phyloP scores from a whole-genome alignment of 345 rosid genomes.

The Linum trigynum region DNA sequence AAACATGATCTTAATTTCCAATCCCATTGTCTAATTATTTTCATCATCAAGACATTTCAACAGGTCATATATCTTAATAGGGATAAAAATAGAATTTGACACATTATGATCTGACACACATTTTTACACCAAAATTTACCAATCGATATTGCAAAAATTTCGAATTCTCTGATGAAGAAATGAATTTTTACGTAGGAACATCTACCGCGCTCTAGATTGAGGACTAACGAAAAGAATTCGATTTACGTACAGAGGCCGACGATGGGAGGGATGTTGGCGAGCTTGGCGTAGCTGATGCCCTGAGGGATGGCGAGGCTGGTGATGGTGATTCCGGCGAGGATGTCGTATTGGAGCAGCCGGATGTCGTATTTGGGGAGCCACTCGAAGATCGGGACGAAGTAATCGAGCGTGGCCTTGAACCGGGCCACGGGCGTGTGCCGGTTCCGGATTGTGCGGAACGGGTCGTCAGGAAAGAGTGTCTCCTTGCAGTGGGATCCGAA shows the following conservation, averaged over 20 bases:
- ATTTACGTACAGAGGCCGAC: slow-evolving; percentile 62
- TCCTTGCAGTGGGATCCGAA: slow-evolving; percentile 56
- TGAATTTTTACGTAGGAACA: too few relatives aligned
- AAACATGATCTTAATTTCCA: too few relatives aligned
- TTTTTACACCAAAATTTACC: too few relatives aligned
- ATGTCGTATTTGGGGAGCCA: slow-evolving; percentile 71
- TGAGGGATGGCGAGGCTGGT: slow-evolving; percentile 90
- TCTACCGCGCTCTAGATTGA: too few relatives aligned
- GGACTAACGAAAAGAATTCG: too few relatives aligned
- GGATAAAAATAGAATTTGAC: too few relatives aligned
- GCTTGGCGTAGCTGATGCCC: slow-evolving; percentile 94
- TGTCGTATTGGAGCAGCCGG: slow-evolving; percentile 36
- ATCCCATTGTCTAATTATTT: too few relatives aligned
- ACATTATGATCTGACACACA: too few relatives aligned
- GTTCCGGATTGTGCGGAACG: slow-evolving; percentile 39
- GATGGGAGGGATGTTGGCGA: slow-evolving; percentile 65
- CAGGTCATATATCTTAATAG: too few relatives aligned
- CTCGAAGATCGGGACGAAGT: slow-evolving; percentile 62
- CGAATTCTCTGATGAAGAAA: neutral
- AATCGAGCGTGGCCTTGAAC: slow-evolving; percentile 33
- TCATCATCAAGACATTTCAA: too few relatives aligned
- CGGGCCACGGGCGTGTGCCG: slow-evolving; percentile 12
- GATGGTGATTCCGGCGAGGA: slow-evolving; percentile 88
- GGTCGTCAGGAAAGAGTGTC: slow-evolving; percentile 79
- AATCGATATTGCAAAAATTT: too few relatives aligned